Evolutionary conservation across 345 rosid species (phyloP).

Genomic region (Citrus sp.): DNA sequence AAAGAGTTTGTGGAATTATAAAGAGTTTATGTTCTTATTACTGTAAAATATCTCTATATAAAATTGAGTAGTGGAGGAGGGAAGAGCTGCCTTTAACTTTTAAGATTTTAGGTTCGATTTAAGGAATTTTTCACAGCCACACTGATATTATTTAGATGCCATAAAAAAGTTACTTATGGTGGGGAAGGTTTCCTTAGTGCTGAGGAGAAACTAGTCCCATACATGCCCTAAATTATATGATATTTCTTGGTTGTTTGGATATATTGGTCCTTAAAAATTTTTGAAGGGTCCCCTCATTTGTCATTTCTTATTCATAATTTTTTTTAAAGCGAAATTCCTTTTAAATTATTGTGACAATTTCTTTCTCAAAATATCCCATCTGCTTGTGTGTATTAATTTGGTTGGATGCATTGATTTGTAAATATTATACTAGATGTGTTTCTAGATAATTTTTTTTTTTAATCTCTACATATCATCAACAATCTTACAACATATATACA

Average conservation of each 20-base stretch:
- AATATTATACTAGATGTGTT: too few species aligned
- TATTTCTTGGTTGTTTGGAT: not conserved
- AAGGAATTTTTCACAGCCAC: not conserved
- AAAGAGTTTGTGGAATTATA: not conserved
- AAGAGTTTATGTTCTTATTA: not conserved
- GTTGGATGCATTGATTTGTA: too few species aligned
- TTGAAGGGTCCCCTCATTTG: not conserved
- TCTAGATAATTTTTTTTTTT: too few species aligned
- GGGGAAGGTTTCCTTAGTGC: not conserved
- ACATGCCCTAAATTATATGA: not conserved
- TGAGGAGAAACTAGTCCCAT: not conserved
- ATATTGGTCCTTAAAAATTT: not conserved
- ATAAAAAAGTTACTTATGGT: not conserved
- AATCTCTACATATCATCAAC: too few species aligned
- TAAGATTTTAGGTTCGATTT: not conserved
- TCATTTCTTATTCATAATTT: too few species aligned
- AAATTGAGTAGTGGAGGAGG: not conserved
- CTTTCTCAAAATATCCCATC: not conserved
- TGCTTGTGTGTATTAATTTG: not conserved
- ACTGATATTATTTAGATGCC: not conserved
- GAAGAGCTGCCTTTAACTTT: conserved; percentile 2
- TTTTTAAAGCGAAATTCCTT: not conserved
- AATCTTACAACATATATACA: too few species aligned
- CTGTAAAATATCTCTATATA: not conserved
- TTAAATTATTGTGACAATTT: too few species aligned